These are phyloP conservation scores for Pseudogymnoascus sp. DNA, from an alignment of 2,329 filamentous ascomycete genomes.

Conservation along the genomic window DNA sequence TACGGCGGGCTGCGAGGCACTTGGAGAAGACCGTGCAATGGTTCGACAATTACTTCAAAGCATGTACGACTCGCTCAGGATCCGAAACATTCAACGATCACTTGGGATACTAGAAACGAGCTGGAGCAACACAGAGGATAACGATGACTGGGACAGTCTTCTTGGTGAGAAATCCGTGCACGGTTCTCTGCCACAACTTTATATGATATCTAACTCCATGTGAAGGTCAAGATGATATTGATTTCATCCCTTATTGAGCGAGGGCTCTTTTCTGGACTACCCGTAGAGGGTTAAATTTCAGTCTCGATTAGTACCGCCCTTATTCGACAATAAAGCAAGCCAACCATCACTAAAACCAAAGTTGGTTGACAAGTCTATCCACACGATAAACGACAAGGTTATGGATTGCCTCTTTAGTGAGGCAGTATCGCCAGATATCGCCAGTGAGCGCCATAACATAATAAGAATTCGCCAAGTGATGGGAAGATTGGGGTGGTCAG, in stretches of 20 bases:
- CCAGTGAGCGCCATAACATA: neutral
- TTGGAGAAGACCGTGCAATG: constrained; percentile 31
- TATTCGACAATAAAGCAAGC: neutral
- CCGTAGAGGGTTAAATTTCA: neutral
- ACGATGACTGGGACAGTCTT: constrained; percentile 34
- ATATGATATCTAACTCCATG: neutral
- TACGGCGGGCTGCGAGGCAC: constrained; percentile 37
- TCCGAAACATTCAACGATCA: constrained; percentile 36
- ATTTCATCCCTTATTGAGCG: constrained; percentile 18
- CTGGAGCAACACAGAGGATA: constrained; percentile 26
- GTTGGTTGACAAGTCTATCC: neutral
- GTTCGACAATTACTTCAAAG: constrained; percentile 29
- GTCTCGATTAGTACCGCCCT: neutral
- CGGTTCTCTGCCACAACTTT: neutral
- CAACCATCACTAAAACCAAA: neutral
- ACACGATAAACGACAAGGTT: neutral
- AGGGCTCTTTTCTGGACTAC: neutral
- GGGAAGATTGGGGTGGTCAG: neutral
- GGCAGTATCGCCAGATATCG: neutral
- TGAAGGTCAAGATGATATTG: constrained; percentile 13
- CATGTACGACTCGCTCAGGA: constrained; percentile 34
- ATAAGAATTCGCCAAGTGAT: neutral
- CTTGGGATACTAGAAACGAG: constrained; percentile 35
- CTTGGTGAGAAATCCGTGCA: constrained; percentile 26
- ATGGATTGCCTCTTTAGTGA: neutral